Conservation (phyloP, 169 alveolate species). For the Eimeria nieschulzi region DNA sequence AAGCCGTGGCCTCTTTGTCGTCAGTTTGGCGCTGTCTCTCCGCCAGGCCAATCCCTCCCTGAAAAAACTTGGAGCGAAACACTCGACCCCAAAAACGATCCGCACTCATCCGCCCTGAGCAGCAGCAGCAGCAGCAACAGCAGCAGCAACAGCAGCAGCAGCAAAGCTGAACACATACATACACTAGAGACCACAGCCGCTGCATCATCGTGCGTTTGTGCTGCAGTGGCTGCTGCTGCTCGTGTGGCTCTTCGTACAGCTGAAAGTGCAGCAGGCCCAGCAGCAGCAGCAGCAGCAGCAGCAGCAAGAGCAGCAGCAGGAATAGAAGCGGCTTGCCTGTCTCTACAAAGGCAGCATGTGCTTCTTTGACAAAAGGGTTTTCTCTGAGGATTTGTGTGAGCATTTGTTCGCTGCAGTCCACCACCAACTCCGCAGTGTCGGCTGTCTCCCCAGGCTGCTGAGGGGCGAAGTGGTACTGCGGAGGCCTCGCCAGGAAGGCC, state of each 20-base stretch:
- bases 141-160: background rate
- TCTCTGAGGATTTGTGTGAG: constrained; percentile 36
- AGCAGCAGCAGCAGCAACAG: background rate
- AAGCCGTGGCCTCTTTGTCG: constrained; percentile 8
- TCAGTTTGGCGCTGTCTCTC: background rate
- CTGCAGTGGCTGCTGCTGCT: background rate
- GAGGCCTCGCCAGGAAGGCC: constrained; percentile 10
- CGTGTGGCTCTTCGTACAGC: background rate
- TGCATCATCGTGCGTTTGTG: no score
- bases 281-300: background rate
- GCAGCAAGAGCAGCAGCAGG: background rate
- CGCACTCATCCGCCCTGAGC: constrained; percentile 33
- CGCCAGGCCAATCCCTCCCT: constrained; percentile 44
- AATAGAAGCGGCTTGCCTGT: constrained; percentile 24
- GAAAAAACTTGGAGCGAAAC: constrained; percentile 55
- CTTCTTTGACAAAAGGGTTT: constrained; percentile 16
- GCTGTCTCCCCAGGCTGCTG: background rate
- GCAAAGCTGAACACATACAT: background rate
- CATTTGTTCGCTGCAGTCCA: constrained; percentile 64
- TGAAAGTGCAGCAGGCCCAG: background rate
- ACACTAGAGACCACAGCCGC: no score
- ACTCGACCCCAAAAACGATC: constrained; percentile 52
- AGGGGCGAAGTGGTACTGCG: background rate
- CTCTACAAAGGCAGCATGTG: constrained; percentile 26
- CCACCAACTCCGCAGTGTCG: constrained; percentile 15